Percentiles rank a stretch among this genome's conserved stretches.
Conservation (phyloP, 805 yeast species). For the Wickerhamiella cacticola region DNA sequence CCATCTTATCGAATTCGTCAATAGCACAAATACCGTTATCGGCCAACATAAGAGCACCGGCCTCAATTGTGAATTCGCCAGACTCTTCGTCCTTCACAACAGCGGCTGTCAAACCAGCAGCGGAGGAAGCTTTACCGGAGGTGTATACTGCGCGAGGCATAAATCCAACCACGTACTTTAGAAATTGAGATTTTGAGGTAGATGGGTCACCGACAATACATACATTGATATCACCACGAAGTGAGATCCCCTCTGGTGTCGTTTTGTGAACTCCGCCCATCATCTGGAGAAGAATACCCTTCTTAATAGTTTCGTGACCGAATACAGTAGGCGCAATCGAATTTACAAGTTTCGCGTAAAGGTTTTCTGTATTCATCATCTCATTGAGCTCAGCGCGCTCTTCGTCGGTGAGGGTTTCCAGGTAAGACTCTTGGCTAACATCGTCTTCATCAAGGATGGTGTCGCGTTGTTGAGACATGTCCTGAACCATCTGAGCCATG, state of each 20-base stretch:
- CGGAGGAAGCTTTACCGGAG: slow-evolving; percentile 96
- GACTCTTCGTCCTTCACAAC: slow-evolving; percentile 95
- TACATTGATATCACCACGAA: slow-evolving; percentile 92
- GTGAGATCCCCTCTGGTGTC: slow-evolving; percentile 85
- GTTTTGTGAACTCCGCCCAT: slow-evolving; percentile 92
- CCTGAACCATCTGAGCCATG: slow-evolving; percentile 78
- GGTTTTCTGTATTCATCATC: slow-evolving; percentile 82
- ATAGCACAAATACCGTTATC: slow-evolving; percentile 98
- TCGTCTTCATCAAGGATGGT: slow-evolving; percentile 29
- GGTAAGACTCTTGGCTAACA: slow-evolving; percentile 67
- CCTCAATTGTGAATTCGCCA: slow-evolving; percentile 94
- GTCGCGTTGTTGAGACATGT: slow-evolving; percentile 32
- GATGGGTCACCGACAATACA: slow-evolving; percentile 98
- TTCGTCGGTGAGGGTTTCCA: slow-evolving; percentile 63
- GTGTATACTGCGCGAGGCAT: slow-evolving; percentile 93
- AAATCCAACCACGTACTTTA: slow-evolving; percentile 83
- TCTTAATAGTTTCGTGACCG: slow-evolving; percentile 90
- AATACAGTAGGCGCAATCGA: slow-evolving; percentile 93
- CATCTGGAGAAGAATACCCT: slow-evolving; percentile 78
- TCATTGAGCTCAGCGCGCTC: slow-evolving; percentile 75
- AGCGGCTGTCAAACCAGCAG: slow-evolving; percentile 97
- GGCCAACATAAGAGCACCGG: slow-evolving; percentile 96
- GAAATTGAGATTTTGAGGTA: slow-evolving; percentile 89
- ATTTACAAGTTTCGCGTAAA: slow-evolving; percentile 70
- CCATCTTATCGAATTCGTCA: slow-evolving; percentile 98